These are phyloP conservation scores for Brassica juncea DNA, from an alignment of 345 rosid species.

Conservation along the genomic window DNA sequence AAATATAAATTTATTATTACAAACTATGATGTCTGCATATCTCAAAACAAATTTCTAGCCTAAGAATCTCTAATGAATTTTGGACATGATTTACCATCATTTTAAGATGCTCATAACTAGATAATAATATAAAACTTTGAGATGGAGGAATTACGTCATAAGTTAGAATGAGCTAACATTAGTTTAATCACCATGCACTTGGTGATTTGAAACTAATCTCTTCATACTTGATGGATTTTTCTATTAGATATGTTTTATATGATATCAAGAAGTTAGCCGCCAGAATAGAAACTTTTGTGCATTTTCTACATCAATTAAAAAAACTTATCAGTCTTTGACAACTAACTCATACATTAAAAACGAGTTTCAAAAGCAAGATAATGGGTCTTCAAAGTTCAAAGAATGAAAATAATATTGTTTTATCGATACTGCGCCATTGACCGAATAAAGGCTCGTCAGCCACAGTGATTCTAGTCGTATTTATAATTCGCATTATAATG, in stretches of 20 bases:
- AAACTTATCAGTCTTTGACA: neutral
- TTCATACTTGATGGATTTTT: neutral
- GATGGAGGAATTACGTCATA: neutral
- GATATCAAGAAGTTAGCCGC: neutral
- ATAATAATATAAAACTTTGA: neutral
- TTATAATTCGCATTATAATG: neutral
- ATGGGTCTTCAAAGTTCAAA: neutral
- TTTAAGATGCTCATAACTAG: neutral
- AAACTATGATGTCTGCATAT: neutral
- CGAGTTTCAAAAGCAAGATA: neutral
- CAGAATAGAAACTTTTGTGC: conserved; percentile 1
- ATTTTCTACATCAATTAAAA: neutral
- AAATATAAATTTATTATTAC: no score
- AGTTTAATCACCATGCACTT: neutral
- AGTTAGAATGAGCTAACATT: neutral
- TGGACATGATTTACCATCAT: neutral
- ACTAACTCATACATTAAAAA: neutral
- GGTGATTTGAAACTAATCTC: neutral
- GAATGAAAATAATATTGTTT: neutral
- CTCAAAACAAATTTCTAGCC: neutral
- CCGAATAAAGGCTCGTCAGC: conserved; percentile 2
- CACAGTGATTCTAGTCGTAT: neutral
- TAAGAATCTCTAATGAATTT: neutral
- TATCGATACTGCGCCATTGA: neutral
- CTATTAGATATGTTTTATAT: neutral